A percentile compares a stretch with the other conserved stretches of the same genome.
Evolutionary conservation across 1,284 basidiomycete genomes (phyloP).

Genomic region (Heterobasidion occidentale): DNA sequence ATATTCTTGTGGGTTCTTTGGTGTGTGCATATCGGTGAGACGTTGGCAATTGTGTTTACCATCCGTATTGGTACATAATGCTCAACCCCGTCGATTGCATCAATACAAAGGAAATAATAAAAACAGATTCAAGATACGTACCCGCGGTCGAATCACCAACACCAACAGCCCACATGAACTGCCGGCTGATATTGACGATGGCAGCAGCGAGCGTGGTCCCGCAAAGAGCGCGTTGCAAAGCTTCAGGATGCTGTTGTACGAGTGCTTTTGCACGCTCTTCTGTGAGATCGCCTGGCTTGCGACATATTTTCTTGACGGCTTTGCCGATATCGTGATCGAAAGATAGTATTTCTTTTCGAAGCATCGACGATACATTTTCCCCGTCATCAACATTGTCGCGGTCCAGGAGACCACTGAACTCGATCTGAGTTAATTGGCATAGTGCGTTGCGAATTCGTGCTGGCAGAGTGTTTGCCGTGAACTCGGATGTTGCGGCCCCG

Average conservation of each 20-base stretch:
- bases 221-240: not conserved
- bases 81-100: too few species aligned
- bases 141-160: not conserved
- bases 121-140: not conserved
- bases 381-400: not conserved
- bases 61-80: too few species aligned
- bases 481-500: not conserved
- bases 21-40: not conserved
- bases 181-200: not conserved
- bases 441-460: not conserved
- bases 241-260: not conserved
- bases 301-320: not conserved
- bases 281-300: not conserved
- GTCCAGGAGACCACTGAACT: not conserved
- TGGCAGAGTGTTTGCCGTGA: not conserved
- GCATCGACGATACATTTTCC: not conserved
- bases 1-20: not conserved
- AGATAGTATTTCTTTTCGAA: not conserved
- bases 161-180: not conserved
- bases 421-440: not conserved
- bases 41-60: not conserved
- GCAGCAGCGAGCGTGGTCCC: not conserved
- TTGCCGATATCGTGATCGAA: not conserved
- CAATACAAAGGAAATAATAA: not conserved
- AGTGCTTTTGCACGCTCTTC: not conserved